These are phyloP conservation scores for Corchorus capsularis DNA, from an alignment of 345 rosid species.

Conservation along the genomic window DNA sequence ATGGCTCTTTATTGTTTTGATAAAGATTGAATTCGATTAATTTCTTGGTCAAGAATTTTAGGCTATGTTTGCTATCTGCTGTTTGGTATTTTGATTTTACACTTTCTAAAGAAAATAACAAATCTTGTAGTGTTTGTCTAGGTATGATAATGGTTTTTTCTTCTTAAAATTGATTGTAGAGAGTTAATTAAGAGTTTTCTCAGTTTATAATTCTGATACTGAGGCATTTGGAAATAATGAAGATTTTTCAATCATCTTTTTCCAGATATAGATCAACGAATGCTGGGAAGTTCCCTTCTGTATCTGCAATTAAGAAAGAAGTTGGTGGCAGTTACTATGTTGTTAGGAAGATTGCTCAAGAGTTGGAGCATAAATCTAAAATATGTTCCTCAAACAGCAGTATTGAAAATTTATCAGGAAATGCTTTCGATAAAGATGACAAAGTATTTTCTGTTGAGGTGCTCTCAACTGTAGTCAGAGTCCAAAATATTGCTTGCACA, in stretches of 20 bases:
- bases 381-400: slow-evolving; percentile 19
- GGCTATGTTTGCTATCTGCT: too few relatives aligned
- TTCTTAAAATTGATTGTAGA: not conserved
- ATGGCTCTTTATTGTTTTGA: too few relatives aligned
- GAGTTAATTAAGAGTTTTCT: not conserved
- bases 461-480: slow-evolving; percentile 3
- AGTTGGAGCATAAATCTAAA: slow-evolving; percentile 37
- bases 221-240: not conserved
- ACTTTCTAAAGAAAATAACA: too few relatives aligned
- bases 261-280: slow-evolving; percentile 45
- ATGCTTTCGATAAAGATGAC: slow-evolving; percentile 5
- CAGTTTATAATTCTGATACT: not conserved
- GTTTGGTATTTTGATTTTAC: too few relatives aligned
- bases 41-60: too few relatives aligned
- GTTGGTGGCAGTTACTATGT: slow-evolving; percentile 50
- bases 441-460: slow-evolving; percentile 14
- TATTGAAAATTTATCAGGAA: slow-evolving; percentile 10
- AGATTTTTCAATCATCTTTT: not conserved
- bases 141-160: not conserved
- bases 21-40: too few relatives aligned
- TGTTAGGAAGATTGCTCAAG: slow-evolving; percentile 39
- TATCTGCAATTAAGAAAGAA: slow-evolving; percentile 24
- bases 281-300: slow-evolving; percentile 48
- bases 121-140: not conserved
- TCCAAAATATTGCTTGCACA: slow-evolving; percentile 16